These are phyloP conservation scores for Adenanthera pavonina DNA, from an alignment of 306 rosid species.

Conservation along the genomic window DNA sequence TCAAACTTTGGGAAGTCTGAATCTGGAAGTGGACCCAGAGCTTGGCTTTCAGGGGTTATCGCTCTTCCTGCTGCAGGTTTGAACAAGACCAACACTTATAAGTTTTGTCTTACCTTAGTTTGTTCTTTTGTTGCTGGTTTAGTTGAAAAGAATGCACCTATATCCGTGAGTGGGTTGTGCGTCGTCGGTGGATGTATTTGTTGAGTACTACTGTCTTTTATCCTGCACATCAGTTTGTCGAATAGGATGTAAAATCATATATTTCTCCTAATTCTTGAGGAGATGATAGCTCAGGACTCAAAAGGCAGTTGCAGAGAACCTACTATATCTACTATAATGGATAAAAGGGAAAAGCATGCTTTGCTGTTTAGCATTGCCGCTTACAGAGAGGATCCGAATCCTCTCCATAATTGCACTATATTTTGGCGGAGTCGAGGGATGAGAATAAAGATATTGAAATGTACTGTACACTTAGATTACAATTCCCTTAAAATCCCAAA, in stretches of 20 bases:
- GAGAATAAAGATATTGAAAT: conserved; percentile 23
- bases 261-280: neutral
- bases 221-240: neutral
- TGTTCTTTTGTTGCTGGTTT: neutral
- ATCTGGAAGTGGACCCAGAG: conserved; percentile 52
- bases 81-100: neutral
- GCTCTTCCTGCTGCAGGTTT: conserved; percentile 88
- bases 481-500: conserved; percentile 33
- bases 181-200: neutral
- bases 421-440: conserved; percentile 20
- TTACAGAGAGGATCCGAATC: neutral
- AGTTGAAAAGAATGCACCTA: neutral
- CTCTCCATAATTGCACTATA: conserved; percentile 10
- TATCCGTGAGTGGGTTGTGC: neutral
- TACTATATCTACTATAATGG: neutral
- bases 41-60: conserved; percentile 80
- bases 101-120: neutral
- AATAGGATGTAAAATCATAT: neutral
- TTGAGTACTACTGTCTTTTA: neutral
- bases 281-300: neutral
- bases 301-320: neutral
- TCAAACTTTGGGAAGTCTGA: conserved; percentile 53
- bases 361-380: conserved; percentile 46
- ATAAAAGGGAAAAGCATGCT: conserved; percentile 31
- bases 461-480: conserved; percentile 25